Evolutionary conservation across 805 yeast genomes (phyloP), one percentile per base, ranked within the genome.

Genomic region (Metschnikowia kofuensis): DNA sequence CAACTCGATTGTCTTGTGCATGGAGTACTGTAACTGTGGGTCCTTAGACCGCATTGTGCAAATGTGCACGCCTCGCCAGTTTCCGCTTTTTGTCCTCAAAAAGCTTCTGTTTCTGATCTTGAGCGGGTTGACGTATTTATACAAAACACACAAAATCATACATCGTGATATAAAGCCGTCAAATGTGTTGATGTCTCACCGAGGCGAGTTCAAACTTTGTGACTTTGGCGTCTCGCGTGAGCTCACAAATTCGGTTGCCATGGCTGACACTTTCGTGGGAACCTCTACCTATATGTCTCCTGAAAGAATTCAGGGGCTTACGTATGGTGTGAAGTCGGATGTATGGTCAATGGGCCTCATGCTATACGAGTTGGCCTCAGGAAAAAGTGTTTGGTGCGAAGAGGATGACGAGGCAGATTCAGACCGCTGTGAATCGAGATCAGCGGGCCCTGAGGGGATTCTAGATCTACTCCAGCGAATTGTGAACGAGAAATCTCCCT

Each of bases 221-320:
- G 99, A 94, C 68, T 94, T 94, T 71, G 99, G 99, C 21, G 99
- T 94, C 7, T 83, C 91, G 30, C 83, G 97, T 51, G 96, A 90
- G 63, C 76, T 94, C 44, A 87, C 89, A 48, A 90, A 92, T 67
- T 94, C 99, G 0, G 79, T 94, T 50, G 76, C 77, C 30, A 67
- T 71, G 72, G 99, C 97, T 0, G 97, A 94, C 61, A 94, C 99
- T 0, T 94, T 94, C 74, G 98, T 94, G 9, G 99, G 99, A 1
- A 94, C 99, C 0, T 89, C 97, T 1, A 89, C 96, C 0, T 94
- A 94, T 64, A 94, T 94, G 78, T 87, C 96, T 1, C 99, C 99
- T 0, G 99, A 94, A 61, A 78, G 99, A 53, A 92, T 94, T 47
- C 96, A 90, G 68, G 99, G 99, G 15, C 89, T 88, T 38, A 84